Base-by-base conservation (phyloP, 768 basidiomycete species). In the Leccinum imitatum region DNA sequence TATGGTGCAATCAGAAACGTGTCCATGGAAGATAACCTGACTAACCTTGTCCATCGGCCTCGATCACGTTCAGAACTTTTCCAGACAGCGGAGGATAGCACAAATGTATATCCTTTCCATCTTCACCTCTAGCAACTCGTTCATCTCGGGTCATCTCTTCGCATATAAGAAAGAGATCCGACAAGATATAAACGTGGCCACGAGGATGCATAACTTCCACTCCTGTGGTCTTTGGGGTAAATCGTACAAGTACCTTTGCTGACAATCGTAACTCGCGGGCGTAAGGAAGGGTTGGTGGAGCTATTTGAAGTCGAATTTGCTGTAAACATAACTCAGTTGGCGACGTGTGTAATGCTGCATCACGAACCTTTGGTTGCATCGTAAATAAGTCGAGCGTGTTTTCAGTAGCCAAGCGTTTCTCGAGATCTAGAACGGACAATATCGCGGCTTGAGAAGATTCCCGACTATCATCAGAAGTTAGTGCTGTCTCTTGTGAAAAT, bases 61-160 rank as follows among this genome's bases (percentile, higher is more conserved):
- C 87, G 9, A 78, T 78, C 4, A 91, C 87, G 59, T 83, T 82
- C 56, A 99, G 79, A 67, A 97, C 95, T 71, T 96, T 98, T 5
- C 95, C 96, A 13, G 97, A 89, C 35, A 99, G 78, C 5, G 97
- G 97, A 17, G 97, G 97, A 77, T 97, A 99, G 65, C 88, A 85
- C 50, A 99, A 78, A 86, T 87, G 92, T 87, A 96, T 90, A 69
- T 97, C 93, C 6, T 87, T 81, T 11, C 85, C 85, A 59, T 85
- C 83, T 33, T 78, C 74, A 13, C 77, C 79, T 60, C 73, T 66
- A 27, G 79, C 75, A 41, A 76, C 74, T 57, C 78, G 80, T 60
- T 96, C 91, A 54, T 85, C 81, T 19, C 79, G 81, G 1, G 82
- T 69, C 84, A 96, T 93, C 67, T 86, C 82, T 72, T 98, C 95